Evolutionary conservation across 2,329 filamentous ascomycete genomes (phyloP), one percentile per base, ranked within the genome.

Genomic region (Boeremia lycopersici): DNA sequence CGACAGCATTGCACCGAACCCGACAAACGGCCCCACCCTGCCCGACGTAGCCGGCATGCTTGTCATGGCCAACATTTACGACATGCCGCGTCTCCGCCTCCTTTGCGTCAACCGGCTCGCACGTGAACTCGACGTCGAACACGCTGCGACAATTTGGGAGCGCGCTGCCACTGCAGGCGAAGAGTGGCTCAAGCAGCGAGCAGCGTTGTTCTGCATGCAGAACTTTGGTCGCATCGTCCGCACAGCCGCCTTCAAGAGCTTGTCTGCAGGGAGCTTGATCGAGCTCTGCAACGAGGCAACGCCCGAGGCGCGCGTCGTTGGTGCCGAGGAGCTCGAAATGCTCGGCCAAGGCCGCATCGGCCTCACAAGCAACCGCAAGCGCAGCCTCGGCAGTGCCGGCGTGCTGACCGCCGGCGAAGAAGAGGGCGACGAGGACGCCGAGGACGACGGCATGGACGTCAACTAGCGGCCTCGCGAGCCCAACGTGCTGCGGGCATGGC

Each of bases 21-120:
- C 72, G 13, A 64, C 67, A 1, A 66, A 81, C 58, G 85, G 84
- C 41, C 81, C 84, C 0, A 81, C 77, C 8, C 84, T 97, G 17
- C 86, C 88, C 28, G 93, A 97, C 64, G 92, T 98, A 12, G 93
- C 95, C 0, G 93, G 95, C 8, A 86, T 99, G 75, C 83, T 99
- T 3, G 93, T 99, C 61, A 96, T 99, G 90, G 92, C 92, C 38
- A 97, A 98, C 74, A 90, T 98, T 41, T 99, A 99, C 78, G 93
- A 97, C 71, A 96, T 99, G 79, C 93, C 93, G 1, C 91, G 95
- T 63, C 85, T 99, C 23, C 89, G 93, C 17, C 84, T 96, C 7
- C 82, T 98, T 1, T 97, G 93, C 72, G 90, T 98, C 49, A 93
- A 96, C 71, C 86, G 95, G 8, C 83, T 99, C 3, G 89, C 90